Evolutionary conservation across 108 stramenopile species (phyloP).

Genomic region (Cyclostephanos invisitatus): DNA sequence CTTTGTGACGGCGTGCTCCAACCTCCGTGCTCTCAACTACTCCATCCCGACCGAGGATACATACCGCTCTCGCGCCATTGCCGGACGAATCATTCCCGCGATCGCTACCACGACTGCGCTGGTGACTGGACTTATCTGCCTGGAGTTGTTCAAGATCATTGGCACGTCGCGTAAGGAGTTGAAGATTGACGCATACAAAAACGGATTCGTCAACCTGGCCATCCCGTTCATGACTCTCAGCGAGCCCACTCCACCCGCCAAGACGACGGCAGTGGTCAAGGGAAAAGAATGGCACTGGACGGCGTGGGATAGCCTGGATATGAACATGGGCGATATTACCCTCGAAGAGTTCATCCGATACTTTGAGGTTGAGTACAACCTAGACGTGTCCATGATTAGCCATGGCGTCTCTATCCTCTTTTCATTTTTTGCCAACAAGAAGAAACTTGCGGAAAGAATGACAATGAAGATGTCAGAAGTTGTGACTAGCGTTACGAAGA

Average conservation of each 20-base stretch:
- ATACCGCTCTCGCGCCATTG: slow-evolving; percentile 96
- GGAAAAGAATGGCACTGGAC: slow-evolving; percentile 97
- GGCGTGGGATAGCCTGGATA: slow-evolving; percentile 95
- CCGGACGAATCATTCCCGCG: slow-evolving; percentile 97
- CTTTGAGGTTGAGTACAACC: slow-evolving; percentile 92
- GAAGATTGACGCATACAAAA: slow-evolving; percentile 93
- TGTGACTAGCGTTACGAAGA: slow-evolving; percentile 87
- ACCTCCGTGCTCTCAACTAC: slow-evolving; percentile 96
- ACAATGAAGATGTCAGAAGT: slow-evolving; percentile 92
- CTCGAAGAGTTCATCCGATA: slow-evolving; percentile 90
- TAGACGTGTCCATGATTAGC: slow-evolving; percentile 96
- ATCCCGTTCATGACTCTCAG: slow-evolving; percentile 96
- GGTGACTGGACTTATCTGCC: slow-evolving; percentile 95
- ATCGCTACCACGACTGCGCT: slow-evolving; percentile 99
- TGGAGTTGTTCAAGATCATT: slow-evolving; percentile 97
- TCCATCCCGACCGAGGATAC: slow-evolving; percentile 96
- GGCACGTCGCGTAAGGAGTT: slow-evolving; percentile 86
- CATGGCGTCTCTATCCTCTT: slow-evolving; percentile 96
- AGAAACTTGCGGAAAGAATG: slow-evolving; percentile 95
- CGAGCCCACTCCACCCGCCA: slow-evolving; percentile 91
- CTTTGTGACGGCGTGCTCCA: slow-evolving; percentile 95
- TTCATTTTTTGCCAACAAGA: slow-evolving; percentile 96
- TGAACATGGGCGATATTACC: slow-evolving; percentile 87
- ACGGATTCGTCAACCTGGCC: slow-evolving; percentile 93
- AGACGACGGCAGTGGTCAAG: slow-evolving; percentile 79